These are phyloP conservation scores for Globisporangium mamillatum DNA, from an alignment of 352 stramenopile genomes.

Conservation along the genomic window DNA sequence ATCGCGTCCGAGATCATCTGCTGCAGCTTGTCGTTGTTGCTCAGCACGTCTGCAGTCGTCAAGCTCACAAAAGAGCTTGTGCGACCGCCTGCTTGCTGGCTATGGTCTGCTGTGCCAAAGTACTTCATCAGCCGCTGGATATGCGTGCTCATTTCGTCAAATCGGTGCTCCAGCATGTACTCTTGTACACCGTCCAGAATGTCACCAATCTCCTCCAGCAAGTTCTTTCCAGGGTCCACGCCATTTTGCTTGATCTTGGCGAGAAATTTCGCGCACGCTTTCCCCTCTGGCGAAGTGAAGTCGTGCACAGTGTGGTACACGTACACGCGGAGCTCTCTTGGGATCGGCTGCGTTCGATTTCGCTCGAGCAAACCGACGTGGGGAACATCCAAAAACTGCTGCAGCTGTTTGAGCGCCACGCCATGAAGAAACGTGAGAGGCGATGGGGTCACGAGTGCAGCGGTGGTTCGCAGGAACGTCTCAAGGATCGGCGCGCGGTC, in stretches of 20 bases:
- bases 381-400: conserved; percentile 79
- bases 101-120: conserved; percentile 19
- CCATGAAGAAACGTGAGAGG: conserved; percentile 74
- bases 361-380: conserved; percentile 63
- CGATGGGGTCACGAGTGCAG: conserved; percentile 68
- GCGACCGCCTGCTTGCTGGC: conserved; percentile 22
- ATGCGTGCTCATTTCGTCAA: conserved; percentile 69
- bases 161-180: conserved; percentile 86
- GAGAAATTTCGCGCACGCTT: conserved; percentile 75
- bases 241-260: conserved; percentile 48
- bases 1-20: conserved; percentile 80
- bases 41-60: conserved; percentile 52
- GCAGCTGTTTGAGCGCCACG: conserved; percentile 72
- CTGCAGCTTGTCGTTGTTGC: conserved; percentile 72
- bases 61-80: conserved; percentile 73
- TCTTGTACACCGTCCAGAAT: conserved; percentile 82
- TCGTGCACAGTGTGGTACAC: conserved; percentile 83
- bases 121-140: conserved; percentile 62
- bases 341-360: conserved; percentile 79
- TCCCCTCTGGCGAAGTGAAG: conserved; percentile 70
- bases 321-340: conserved; percentile 70
- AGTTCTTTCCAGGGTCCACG: conserved; percentile 43
- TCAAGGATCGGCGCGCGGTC: conserved; percentile 73
- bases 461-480: conserved; percentile 70
- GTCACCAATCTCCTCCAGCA: conserved; percentile 71